Evolutionary conservation across 441 rosid genomes (phyloP).

Genomic region (Bocquillonia castaneifolia): DNA sequence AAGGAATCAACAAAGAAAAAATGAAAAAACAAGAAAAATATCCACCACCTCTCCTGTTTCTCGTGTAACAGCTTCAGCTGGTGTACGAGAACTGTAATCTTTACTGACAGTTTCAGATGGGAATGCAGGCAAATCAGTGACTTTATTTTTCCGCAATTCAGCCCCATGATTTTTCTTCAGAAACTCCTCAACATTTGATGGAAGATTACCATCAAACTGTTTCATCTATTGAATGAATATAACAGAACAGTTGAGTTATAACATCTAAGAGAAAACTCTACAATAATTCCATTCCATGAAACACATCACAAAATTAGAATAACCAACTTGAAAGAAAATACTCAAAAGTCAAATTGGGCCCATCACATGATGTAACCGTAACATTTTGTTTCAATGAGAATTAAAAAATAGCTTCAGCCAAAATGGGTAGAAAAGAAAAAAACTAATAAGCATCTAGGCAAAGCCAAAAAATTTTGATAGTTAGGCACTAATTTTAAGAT

Average conservation of each 20-base stretch:
- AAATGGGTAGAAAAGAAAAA: background rate
- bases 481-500: background rate
- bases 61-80: conserved; percentile 24
- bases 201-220: conserved; percentile 60
- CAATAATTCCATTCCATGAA: background rate
- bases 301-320: background rate
- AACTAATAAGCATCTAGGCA: background rate
- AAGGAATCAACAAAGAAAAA: background rate
- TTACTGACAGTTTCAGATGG: conserved; percentile 26
- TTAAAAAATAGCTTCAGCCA: background rate
- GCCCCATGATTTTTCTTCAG: conserved; percentile 31
- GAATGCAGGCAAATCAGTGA: conserved; percentile 18
- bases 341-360: background rate
- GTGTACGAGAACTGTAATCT: conserved; percentile 19
- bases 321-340: background rate
- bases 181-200: conserved; percentile 55
- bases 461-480: background rate
- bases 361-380: background rate
- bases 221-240: conserved; percentile 37
- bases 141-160: conserved; percentile 24
- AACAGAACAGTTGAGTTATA: conserved; percentile 7
- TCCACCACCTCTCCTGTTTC: conserved; percentile 21
- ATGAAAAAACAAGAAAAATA: background rate
- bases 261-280: conserved; percentile 6
- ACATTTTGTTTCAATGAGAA: background rate